A percentile compares a stretch with the other conserved stretches of the same genome.
Conservation (phyloP, 495 filamentous ascomycete species). For the Xylaria cubensis region DNA sequence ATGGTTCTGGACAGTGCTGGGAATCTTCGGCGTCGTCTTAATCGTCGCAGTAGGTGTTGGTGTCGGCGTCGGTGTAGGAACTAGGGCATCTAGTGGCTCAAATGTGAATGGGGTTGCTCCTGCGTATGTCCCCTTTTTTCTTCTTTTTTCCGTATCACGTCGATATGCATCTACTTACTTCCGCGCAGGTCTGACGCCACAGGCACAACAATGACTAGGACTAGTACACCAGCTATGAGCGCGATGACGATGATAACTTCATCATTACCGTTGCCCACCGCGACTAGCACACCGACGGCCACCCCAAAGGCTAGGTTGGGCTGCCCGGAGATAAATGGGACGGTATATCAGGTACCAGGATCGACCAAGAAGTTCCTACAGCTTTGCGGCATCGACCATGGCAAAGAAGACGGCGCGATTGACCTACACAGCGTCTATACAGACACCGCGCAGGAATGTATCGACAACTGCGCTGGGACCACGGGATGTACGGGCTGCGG, state of each 20-base stretch:
- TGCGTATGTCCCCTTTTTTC: conserved; percentile 4
- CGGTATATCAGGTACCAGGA: conserved; percentile 49
- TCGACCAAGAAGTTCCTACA: conserved; percentile 51
- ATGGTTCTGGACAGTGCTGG: conserved; percentile 41
- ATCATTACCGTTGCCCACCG: conserved; percentile 14
- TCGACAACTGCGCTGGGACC: conserved; percentile 50
- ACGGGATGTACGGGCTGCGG: conserved; percentile 49
- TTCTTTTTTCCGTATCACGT: neutral
- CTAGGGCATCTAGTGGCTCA: neutral
- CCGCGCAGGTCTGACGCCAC: neutral
- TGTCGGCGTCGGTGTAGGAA: conserved; percentile 40
- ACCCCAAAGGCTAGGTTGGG: conserved; percentile 37
- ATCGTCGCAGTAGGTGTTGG: conserved; percentile 49
- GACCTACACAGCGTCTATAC: conserved; percentile 49
- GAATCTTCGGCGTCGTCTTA: conserved; percentile 40
- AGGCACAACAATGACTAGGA: neutral
- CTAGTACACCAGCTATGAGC: neutral
- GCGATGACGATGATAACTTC: conserved; percentile 25
- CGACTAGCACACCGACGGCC: conserved; percentile 28
- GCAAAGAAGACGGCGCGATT: conserved; percentile 40
- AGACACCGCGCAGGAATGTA: conserved; percentile 51
- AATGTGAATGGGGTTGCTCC: neutral
- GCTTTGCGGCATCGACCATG: conserved; percentile 54
- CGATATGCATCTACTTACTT: conserved; percentile 1
- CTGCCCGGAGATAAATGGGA: conserved; percentile 54